Evolutionary conservation across 2,329 filamentous ascomycete species (phyloP).

Genomic region (Boeremia exigua): DNA sequence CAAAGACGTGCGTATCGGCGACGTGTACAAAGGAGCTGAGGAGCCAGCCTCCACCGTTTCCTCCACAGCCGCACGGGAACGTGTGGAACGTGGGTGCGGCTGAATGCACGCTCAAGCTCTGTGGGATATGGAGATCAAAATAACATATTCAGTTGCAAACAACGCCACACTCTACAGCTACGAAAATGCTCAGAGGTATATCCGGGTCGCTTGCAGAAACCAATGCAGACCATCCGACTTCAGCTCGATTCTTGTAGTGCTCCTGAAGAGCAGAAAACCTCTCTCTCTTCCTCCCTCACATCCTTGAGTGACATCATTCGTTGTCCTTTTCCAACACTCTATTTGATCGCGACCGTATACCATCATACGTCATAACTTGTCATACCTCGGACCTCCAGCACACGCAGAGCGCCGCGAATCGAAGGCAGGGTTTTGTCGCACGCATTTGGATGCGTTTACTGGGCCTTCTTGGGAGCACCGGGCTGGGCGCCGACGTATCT

Average conservation of each 20-base stretch:
- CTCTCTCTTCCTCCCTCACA: background rate
- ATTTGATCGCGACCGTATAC: constrained; percentile 18
- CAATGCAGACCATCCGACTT: constrained; percentile 9
- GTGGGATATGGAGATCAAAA: background rate
- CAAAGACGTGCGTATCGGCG: too few species aligned
- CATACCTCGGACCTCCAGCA: constrained; percentile 24
- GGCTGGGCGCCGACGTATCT: constrained; percentile 68
- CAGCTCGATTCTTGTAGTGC: background rate
- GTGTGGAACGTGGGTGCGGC: constrained; percentile 7
- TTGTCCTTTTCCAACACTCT: background rate
- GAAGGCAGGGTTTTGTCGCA: constrained; percentile 26
- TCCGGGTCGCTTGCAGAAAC: constrained; percentile 1
- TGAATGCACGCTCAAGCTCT: background rate
- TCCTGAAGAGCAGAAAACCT: background rate
- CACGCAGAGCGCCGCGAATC: constrained; percentile 17
- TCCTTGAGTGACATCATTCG: background rate
- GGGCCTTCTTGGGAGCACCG: constrained; percentile 69
- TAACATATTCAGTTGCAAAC: constrained; percentile 15
- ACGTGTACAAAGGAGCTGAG: too few species aligned
- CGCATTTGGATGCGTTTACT: constrained; percentile 39
- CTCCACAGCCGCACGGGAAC: constrained; percentile 4
- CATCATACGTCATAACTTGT: constrained; percentile 32
- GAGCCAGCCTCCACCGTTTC: background rate
- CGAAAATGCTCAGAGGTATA: constrained; percentile 19
- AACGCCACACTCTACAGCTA: constrained; percentile 19